phyloP scores from a whole-genome alignment of 2,329 filamentous ascomycete genomes.

The Delphinella strobiligena region DNA sequence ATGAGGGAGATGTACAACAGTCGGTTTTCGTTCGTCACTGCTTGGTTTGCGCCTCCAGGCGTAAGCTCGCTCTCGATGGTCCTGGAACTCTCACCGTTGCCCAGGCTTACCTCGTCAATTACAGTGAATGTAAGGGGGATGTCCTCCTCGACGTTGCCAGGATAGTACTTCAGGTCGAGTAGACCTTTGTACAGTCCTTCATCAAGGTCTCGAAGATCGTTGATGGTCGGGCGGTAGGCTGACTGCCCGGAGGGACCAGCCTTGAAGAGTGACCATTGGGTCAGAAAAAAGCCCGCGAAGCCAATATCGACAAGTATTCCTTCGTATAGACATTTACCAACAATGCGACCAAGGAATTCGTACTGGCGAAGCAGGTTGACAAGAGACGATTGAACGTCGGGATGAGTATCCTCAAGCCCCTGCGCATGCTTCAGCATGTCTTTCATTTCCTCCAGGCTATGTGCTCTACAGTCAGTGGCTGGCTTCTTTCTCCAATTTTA shows the following conservation, averaged over 20 bases:
- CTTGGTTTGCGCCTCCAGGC: slow-evolving; percentile 59
- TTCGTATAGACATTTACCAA: slow-evolving; percentile 96
- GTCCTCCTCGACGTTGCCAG: slow-evolving; percentile 64
- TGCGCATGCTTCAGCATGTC: slow-evolving; percentile 15
- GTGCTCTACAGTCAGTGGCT: neutral
- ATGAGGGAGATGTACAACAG: slow-evolving; percentile 91
- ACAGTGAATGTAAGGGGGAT: slow-evolving; percentile 84
- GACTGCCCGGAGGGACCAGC: slow-evolving; percentile 54
- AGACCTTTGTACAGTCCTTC: slow-evolving; percentile 83
- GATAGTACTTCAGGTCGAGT: slow-evolving; percentile 68
- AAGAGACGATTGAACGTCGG: slow-evolving; percentile 46
- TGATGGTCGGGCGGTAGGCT: slow-evolving; percentile 80
- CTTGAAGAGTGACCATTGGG: slow-evolving; percentile 81
- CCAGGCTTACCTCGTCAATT: slow-evolving; percentile 48
- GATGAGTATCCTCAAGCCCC: slow-evolving; percentile 41
- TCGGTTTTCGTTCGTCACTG: slow-evolving; percentile 84
- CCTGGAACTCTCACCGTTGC: slow-evolving; percentile 28
- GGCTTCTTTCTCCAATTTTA: neutral
- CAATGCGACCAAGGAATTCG: slow-evolving; percentile 83
- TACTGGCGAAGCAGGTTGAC: slow-evolving; percentile 58
- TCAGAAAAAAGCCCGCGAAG: slow-evolving; percentile 90
- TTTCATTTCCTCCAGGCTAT: slow-evolving; percentile 3
- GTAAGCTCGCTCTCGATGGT: slow-evolving; percentile 66
- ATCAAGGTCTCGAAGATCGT: slow-evolving; percentile 86
- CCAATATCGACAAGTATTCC: slow-evolving; percentile 86